Base-by-base conservation (phyloP, 768 basidiomycete genomes). In the Russula compacta region DNA sequence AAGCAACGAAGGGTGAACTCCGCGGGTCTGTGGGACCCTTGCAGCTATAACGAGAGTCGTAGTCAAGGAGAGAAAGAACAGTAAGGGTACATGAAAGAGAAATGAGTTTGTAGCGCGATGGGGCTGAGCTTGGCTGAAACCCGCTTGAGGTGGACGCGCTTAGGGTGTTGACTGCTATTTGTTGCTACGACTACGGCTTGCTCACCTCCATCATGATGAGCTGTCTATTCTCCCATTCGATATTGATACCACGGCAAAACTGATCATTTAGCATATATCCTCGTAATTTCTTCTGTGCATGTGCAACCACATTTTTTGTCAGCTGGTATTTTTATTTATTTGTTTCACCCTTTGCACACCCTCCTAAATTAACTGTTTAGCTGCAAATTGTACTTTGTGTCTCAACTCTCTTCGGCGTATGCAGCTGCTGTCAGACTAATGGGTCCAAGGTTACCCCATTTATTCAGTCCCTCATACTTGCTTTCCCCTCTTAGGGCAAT, bases 1-100 rank as follows among this genome's bases (percentile, higher is more conserved):
- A 12, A 81, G 67, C 7, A 86, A 71, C 49, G 75, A 73, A 0
- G 86, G 86, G 10, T 75, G 64, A 24, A 89, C 82, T 8, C 88
- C 88, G 42, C 77, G 74, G 0, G 79, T 80, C 68, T 82, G 82
- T 43, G 53, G 62, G 79, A 76, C 39, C 76, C 53, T 33, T 21
- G 32, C 44, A 43, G 51, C 51, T 3, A 39, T 53, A 49, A 35
- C 7, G 21, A 48, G 14, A 11, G 51, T 33, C 3, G 39, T 29
- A 15, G 35, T 19, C 21, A 58, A 35, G 33, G 51, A 36, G 44
- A 58, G 19, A 6, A 53, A 53, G 32, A 62, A 47, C 14, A 52
- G 50, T n/a, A 46, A 52, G 29, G 14, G 38, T 9, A 44, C 60
- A 61, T 61, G 50, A 58, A 42, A 43, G 36, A 39, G 40, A 55